A percentile compares a stretch with the other conserved stretches of the same genome.
These are phyloP conservation scores for Fusarium miscanthi DNA, from an alignment of 2,329 filamentous ascomycete species.

Conservation along the genomic window DNA sequence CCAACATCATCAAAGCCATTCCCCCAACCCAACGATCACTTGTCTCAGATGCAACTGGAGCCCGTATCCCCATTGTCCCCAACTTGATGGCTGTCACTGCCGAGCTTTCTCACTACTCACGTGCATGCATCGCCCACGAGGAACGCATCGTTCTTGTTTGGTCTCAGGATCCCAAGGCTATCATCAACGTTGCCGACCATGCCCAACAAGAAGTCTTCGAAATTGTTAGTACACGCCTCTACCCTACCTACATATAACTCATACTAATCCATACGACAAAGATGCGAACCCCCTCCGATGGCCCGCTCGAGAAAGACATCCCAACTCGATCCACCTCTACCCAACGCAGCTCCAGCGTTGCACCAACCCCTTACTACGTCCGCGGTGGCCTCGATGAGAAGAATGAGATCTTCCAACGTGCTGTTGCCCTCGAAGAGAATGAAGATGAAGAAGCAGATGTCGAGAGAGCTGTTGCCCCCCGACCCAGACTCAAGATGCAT, in stretches of 20 bases:
- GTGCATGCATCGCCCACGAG: constrained; percentile 36
- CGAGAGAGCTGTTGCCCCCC: background rate
- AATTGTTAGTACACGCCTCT: constrained; percentile 30
- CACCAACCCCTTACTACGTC: constrained; percentile 24
- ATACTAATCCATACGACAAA: background rate
- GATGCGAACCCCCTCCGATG: background rate
- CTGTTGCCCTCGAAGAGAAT: constrained; percentile 42
- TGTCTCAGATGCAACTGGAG: constrained; percentile 22
- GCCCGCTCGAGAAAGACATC: background rate
- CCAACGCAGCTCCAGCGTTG: background rate
- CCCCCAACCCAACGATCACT: background rate
- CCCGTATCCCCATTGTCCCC: constrained; percentile 38
- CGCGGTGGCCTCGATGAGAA: constrained; percentile 44
- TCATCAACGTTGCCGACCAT: constrained; percentile 41
- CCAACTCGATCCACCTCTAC: background rate
- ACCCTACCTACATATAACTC: background rate
- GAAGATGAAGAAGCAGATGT: constrained; percentile 34
- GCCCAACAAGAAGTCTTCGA: constrained; percentile 42
- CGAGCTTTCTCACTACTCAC: constrained; percentile 23
- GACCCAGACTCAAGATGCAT: constrained; percentile 30
- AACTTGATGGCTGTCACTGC: constrained; percentile 27
- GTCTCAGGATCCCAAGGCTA: constrained; percentile 37
- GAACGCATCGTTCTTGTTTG: constrained; percentile 41
- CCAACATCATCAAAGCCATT: constrained; percentile 37
- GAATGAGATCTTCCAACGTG: constrained; percentile 39